A percentile compares a stretch with the other conserved stretches of the same genome.
phyloP scores from a whole-genome alignment of 2,329 filamentous ascomycete species.

The Hypoxylon sp. region DNA sequence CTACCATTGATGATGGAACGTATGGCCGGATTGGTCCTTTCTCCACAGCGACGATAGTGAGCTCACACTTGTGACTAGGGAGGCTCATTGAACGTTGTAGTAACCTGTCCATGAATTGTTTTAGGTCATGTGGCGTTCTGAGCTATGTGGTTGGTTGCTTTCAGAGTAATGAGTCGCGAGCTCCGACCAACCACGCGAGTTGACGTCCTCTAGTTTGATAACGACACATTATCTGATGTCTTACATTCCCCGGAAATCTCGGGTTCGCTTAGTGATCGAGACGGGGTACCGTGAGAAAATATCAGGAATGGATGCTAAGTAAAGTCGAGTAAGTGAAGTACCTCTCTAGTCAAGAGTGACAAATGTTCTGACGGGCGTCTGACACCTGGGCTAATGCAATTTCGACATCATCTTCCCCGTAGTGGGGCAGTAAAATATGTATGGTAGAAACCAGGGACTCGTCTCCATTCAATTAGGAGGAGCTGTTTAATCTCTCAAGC shows the following conservation, averaged over 20 bases:
- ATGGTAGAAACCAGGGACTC: slow-evolving; percentile 30
- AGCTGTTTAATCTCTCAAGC: slow-evolving; percentile 4
- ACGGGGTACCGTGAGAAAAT: slow-evolving; percentile 21
- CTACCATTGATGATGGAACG: slow-evolving; percentile 51
- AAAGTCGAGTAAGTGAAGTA: neutral
- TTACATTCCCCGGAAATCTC: slow-evolving; percentile 48
- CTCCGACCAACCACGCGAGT: slow-evolving; percentile 43
- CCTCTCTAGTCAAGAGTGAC: neutral
- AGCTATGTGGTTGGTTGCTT: slow-evolving; percentile 50
- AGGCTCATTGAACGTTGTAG: slow-evolving; percentile 53
- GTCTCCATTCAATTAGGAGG: slow-evolving; percentile 19
- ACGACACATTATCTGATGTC: slow-evolving; percentile 29
- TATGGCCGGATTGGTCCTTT: slow-evolving; percentile 44
- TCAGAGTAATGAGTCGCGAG: slow-evolving; percentile 33
- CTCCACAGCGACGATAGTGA: slow-evolving; percentile 45
- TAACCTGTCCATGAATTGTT: slow-evolving; percentile 46
- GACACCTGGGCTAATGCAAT: slow-evolving; percentile 47
- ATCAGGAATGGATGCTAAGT: slow-evolving; percentile 17
- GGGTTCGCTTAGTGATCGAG: slow-evolving; percentile 47
- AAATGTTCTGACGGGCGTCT: slow-evolving; percentile 38
- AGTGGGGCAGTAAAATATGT: slow-evolving; percentile 35
- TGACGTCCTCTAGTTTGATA: slow-evolving; percentile 25
- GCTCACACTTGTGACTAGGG: slow-evolving; percentile 44
- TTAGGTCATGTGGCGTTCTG: slow-evolving; percentile 50
- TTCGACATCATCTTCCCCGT: slow-evolving; percentile 46